Evolutionary conservation across 306 rosid genomes (phyloP), one percentile per base, ranked within the genome.

Genomic region (Cicer arietinum): DNA sequence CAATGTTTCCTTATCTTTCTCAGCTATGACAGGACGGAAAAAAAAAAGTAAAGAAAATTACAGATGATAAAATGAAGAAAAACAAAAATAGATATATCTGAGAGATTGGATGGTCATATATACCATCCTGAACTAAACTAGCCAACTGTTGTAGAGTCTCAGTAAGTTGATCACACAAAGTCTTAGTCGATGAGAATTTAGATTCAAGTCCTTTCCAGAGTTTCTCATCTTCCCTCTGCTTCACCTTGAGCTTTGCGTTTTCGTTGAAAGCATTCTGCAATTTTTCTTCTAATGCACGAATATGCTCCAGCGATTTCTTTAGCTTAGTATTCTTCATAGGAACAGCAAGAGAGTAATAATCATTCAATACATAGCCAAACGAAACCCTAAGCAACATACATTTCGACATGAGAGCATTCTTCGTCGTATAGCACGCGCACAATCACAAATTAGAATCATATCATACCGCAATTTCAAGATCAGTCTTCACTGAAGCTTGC

Each of bases 211-310:
- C 96, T 74, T 84, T 85, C 97, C 99, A 92, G 20, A 90, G 84
- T 85, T 90, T 94, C 79, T 87, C 96, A 72, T 94, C 97, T 84
- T 94, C 97, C 71, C 87, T 90, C 86, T 89, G 98, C 87, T 89
- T 90, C 85, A 94, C 97, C 82, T 86, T 86, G 46, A 91, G 94
- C 81, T 94, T 94, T 7, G 95, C 87, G 40, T 90, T 94, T 83
- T 94, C 98, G 73, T 94, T 94, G 14, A 90, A 85, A 8, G 92
- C 95, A 57, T 79, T 88, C 88, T 90, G 98, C 87, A 94, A 64
- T 72, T 94, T 94, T 69, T 90, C 92, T 87, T 94, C 97, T 57
- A 91, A 83, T 7, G 81, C 88, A 45, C 84, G 88, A 5, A 85
- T 71, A 68, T 86, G 85, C 81, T 89, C 98, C 83, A 76, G 25